Evolutionary conservation across 257 asterid genomes (phyloP), one percentile per base, ranked within the genome.

Genomic region (Solanum sitiens): DNA sequence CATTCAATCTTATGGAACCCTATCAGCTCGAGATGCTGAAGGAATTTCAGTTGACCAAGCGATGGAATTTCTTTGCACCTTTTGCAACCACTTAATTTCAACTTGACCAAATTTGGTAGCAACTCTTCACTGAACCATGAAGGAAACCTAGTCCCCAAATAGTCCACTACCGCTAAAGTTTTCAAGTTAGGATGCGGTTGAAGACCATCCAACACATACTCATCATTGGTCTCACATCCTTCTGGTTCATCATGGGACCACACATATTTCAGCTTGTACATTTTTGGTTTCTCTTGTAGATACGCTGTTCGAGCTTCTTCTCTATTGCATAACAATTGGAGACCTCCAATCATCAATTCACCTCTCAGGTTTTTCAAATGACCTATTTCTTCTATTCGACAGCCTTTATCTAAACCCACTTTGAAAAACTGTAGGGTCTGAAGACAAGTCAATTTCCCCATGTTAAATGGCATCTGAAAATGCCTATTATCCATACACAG

Each of bases 21-120:
- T 14, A 15, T 1, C 1, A 90, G 23, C 18, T 44, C 35, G 0
- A 88, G 84, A 83, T 10, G 15, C 33, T 47, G 71, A n/a, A 87
- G 90, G 37, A 6, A 68, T 20, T 90, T 89, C 11, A 91, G 88
- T 20, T 63, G 90, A 27, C 91, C 90, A 11, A 91, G 86, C 1
- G 27, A 82, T 2, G 90, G 89, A 25, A 91, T 11, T 40, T 84
- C 27, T 42, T 89, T 87, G 71, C 92, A 90, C 8, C 33, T 23
- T 2, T 32, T 6, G 59, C 89, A 87, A 12, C 39, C 30, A 4
- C 0, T 8, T 25, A 91, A 59, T 9, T 2, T 15, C 16, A 88
- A 11, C 5, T 13, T 18, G 30, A 72, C 83, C 70, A 89, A 37
- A 77, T 86, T 67, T 10, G 44, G 30, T n/a, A 89, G 76, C 2